Conservation (phyloP, 176 grass and related monocot species). For the Stipa capillata region DNA sequence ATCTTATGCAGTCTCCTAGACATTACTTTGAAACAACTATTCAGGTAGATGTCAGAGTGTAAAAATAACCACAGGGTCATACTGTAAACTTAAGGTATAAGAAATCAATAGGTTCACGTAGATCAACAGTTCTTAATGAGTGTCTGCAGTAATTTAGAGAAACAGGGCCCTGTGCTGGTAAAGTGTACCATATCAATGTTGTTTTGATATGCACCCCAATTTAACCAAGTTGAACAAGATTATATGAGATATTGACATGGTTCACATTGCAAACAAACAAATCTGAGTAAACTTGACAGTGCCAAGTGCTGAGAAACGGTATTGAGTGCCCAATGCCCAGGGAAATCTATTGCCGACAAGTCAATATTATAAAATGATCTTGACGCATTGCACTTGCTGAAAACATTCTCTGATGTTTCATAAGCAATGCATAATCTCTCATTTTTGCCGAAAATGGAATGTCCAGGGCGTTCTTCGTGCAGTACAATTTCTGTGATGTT, state of each 20-base stretch:
- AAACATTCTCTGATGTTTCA: conserved; percentile 16
- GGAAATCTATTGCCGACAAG: not conserved
- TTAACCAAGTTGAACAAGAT: not conserved
- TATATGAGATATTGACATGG: not conserved
- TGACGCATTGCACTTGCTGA: not conserved
- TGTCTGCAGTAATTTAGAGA: not conserved
- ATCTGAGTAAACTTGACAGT: not conserved
- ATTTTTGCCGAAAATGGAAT: not conserved
- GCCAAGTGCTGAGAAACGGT: not conserved
- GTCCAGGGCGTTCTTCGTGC: not conserved
- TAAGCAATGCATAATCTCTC: not conserved
- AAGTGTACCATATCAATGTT: conserved; percentile 9
- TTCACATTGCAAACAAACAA: not conserved
- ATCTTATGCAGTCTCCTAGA: conserved; percentile 12
- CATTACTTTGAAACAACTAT: conserved; percentile 4
- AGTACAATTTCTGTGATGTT: not conserved
- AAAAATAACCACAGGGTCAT: not conserved
- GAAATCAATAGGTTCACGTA: not conserved
- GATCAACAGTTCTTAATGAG: not conserved
- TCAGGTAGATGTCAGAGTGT: not conserved
- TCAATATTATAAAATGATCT: not conserved
- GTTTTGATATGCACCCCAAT: not conserved
- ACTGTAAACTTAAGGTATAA: not conserved
- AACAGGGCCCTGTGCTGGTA: not conserved
- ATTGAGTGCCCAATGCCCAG: not conserved